Evolutionary conservation across 768 basidiomycete species (phyloP), one percentile per base, ranked within the genome.

Genomic region (Boletus tylopilopsis): DNA sequence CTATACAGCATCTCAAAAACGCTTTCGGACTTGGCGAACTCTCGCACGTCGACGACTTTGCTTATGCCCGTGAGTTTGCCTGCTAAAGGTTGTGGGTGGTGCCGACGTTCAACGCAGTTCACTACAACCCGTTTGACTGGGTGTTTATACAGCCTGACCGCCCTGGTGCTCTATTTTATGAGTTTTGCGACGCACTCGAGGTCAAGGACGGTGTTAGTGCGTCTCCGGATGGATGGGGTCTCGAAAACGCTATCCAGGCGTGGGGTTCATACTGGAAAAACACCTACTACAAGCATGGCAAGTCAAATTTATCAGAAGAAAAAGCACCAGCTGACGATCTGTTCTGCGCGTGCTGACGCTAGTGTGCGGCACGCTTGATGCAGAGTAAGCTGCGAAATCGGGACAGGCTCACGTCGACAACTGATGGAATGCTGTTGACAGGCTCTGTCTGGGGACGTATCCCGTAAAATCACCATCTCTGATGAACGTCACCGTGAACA

Each of bases 101-200:
- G 63, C 69, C 58, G 61, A 61, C 59, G 54, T 56, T 29, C 57
- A 58, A 64, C 39, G 45, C 30, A 82, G 45, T 76, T 68, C 47
- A 76, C 79, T 56, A 76, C 78, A 58, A 71, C 84, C 8, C 46
- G 47, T 82, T 76, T 74, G 82, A 85, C 43, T 90, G 87, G 87
- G 87, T 88, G 57, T 55, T 56, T 10, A 60, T 88, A n/a, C 78
- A 80, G 35, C 79, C 81, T 2, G 68, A 72, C 15, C 81, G 81
- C 5, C 68, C 69, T n/a, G 64, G 60, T 16, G 58, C 59, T 0
- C 37, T 55, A 21, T 76, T 73, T 60, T 69, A 66, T 59, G 8
- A 66, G 23, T 76, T 76, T 49, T 73, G 71, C 49, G 73, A 73
- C 47, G 69, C 67, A 6, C 59, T 73, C 4, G 69, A 71, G 47